A percentile compares a stretch with the other conserved stretches of the same genome.
These are phyloP conservation scores for Kodamaea leandrae DNA, from an alignment of 805 yeast species.

Conservation along the genomic window DNA sequence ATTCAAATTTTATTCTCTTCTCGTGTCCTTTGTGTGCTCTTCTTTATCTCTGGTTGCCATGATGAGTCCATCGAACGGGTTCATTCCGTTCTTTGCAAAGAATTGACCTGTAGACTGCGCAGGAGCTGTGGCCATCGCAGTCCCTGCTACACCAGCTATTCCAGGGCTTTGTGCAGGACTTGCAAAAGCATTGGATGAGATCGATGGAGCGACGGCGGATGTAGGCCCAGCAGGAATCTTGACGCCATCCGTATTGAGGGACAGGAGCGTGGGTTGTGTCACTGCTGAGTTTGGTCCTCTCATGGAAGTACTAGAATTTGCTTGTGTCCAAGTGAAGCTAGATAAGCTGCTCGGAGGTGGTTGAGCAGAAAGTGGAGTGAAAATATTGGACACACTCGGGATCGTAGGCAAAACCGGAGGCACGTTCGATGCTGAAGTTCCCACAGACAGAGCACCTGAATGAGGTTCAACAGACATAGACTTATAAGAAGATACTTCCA, in stretches of 20 bases:
- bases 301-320: constrained; percentile 19
- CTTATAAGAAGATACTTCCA: constrained; percentile 51
- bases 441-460: constrained; percentile 4
- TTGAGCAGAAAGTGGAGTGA: constrained; percentile 29
- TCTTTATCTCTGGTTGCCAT: constrained; percentile 21
- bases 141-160: constrained; percentile 4
- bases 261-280: constrained; percentile 4
- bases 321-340: constrained; percentile 15
- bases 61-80: constrained; percentile 40
- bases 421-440: constrained; percentile 9
- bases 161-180: constrained; percentile 19
- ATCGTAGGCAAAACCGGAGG: constrained; percentile 29
- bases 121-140: constrained; percentile 25
- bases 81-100: constrained; percentile 34
- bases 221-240: constrained; percentile 4
- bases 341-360: constrained; percentile 18
- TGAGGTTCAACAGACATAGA: constrained; percentile 25
- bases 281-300: constrained; percentile 23
- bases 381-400: constrained; percentile 33
- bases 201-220: constrained; percentile 6
- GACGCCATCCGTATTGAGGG: constrained; percentile 3
- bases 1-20: too few relatives aligned
- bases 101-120: constrained; percentile 32
- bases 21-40: not conserved
- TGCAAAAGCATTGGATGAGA: constrained; percentile 1